Conservation (phyloP, 1,284 basidiomycete genomes). For the Lentinus polychrous region DNA sequence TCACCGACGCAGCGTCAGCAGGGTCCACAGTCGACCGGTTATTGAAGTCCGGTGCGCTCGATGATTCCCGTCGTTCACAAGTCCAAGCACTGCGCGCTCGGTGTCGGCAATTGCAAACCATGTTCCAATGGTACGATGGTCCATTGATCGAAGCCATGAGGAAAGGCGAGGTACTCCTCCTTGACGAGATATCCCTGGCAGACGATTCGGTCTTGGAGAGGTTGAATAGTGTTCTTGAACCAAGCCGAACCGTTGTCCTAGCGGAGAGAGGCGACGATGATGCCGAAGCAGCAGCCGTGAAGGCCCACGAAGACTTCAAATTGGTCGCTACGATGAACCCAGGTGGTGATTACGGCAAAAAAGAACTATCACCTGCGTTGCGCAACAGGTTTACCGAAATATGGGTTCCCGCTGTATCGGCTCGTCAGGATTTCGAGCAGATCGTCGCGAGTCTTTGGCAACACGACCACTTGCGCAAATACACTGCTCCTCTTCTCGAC, state of each 20-base stretch:
- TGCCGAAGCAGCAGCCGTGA: constrained; percentile 61
- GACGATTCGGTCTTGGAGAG: constrained; percentile 98
- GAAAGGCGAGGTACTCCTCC: constrained; percentile 78
- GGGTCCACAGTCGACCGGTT: constrained; percentile 28
- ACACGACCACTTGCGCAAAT: constrained; percentile 45
- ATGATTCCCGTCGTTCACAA: constrained; percentile 22
- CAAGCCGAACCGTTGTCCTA: constrained; percentile 83
- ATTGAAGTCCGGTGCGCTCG: constrained; percentile 29
- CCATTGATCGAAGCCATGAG: constrained; percentile 93
- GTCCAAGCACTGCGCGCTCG: constrained; percentile 37
- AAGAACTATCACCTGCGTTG: constrained; percentile 94
- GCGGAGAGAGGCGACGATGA: constrained; percentile 87
- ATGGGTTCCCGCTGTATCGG: constrained; percentile 90
- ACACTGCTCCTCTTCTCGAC: constrained; percentile 66
- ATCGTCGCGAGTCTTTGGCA: constrained; percentile 79
- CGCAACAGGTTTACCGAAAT: constrained; percentile 99
- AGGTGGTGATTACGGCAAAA: constrained; percentile 98
- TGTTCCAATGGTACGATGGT: constrained; percentile 97
- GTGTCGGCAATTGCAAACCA: constrained; percentile 50
- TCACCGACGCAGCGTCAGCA: constrained; percentile 31
- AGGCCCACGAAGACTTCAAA: constrained; percentile 70
- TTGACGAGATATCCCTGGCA: constrained; percentile 97
- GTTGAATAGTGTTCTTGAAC: constrained; percentile 94
- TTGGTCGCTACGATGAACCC: constrained; percentile 99
- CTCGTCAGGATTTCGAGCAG: constrained; percentile 68